These are phyloP conservation scores for Avicennia marina DNA, from an alignment of 257 asterid species.

Conservation along the genomic window DNA sequence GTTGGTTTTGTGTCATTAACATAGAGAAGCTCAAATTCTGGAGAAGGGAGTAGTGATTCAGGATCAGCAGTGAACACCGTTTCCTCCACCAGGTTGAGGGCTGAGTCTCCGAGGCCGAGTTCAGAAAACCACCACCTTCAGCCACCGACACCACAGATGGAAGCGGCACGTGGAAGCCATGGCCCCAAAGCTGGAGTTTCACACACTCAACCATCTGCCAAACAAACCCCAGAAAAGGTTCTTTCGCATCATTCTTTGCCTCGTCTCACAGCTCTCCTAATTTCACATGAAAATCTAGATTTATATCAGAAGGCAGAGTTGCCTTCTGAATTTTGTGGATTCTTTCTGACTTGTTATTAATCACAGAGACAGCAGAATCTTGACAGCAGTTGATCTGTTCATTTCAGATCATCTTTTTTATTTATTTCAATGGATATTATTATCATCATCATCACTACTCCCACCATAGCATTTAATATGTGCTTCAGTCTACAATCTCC, in stretches of 20 bases:
- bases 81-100: slow-evolving; percentile 38
- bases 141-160: slow-evolving; percentile 27
- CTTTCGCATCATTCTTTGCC: no score
- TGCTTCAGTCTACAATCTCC: no score
- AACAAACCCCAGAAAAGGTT: slow-evolving; percentile 60
- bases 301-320: no score
- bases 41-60: slow-evolving; percentile 75
- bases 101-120: slow-evolving; percentile 61
- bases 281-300: no score
- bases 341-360: slow-evolving; percentile 34
- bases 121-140: slow-evolving; percentile 21
- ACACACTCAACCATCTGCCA: slow-evolving; percentile 37
- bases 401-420: no score
- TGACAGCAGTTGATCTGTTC: slow-evolving; percentile 27
- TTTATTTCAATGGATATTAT: no score
- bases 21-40: slow-evolving; percentile 81
- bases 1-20: slow-evolving; percentile 17
- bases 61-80: slow-evolving; percentile 57
- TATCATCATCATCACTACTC: no score
- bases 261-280: no score
- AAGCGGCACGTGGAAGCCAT: slow-evolving; percentile 38
- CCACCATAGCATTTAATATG: no score
- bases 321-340: no score
- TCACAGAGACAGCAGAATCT: slow-evolving; percentile 47
- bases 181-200: slow-evolving; percentile 32